Base-by-base conservation (phyloP, 2,329 filamentous ascomycete species). In the Talaromyces sp. region DNA sequence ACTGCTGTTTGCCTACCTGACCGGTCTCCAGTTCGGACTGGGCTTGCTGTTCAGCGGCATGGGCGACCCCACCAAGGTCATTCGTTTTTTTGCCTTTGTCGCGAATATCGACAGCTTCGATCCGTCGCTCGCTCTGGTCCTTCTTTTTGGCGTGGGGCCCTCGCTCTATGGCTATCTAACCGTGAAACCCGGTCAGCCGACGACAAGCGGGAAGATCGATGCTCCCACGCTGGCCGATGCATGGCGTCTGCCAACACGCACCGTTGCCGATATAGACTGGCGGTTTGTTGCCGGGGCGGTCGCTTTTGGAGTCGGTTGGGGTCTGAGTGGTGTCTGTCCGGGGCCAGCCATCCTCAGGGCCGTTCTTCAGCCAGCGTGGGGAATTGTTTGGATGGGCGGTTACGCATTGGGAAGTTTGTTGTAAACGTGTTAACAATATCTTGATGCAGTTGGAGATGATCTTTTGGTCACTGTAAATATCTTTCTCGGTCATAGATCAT, bases 1-100 rank as follows among this genome's bases (percentile, higher is more conserved):
- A 28, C 68, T 68, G 0, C 66, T 75, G 2, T 80, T 78, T 31
- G 73, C 76, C 6, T 80, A 80, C 61, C 71, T 82, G 42, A 74
- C 79, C 0, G 82, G 82, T 2, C 65, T 83, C 1, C 73, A 82
- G 59, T 84, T 84, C 56, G 82, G 80, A 1, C 72, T 83, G 0
- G 82, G 82, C 1, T 74, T 85, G 3, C 70, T 82, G 34, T 77
- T 84, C 52, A 79, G 78, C 3, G 81, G 81, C 16, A 83, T 85
- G 82, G 76, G 81, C 0, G 73, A 80, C 31, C 76, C 82, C 0
- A 71, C 72, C 0, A 85, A 84, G 66, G 80, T 84, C 1, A 68
- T 81, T 16, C 72, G 79, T 0, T 84, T 84, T 68, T 81, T 84
- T 56, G 74, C 74, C 33, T 69, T 79, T 56, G 72, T 76, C 18